Percentiles rank a stretch among this genome's conserved stretches.
phyloP scores from a whole-genome alignment of 176 grass and related monocot species.

The Dactylis glomerata region DNA sequence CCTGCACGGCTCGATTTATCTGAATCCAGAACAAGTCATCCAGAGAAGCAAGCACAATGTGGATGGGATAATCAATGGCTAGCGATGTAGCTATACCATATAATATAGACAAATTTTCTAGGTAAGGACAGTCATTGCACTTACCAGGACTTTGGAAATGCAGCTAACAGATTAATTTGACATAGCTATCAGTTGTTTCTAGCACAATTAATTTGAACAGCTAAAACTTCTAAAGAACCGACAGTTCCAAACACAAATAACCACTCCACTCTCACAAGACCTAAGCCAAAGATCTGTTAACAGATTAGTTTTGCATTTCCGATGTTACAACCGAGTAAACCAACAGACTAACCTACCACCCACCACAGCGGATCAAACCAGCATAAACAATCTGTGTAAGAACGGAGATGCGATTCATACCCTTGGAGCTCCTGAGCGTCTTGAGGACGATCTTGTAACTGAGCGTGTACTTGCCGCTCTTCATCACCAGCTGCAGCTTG shows the following conservation, averaged over 20 bases:
- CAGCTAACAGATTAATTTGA: too few relatives aligned
- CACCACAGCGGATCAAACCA: background rate
- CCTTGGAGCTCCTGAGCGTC: conserved; percentile 90
- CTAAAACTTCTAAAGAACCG: too few relatives aligned
- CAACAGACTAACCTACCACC: background rate
- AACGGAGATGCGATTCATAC: conserved; percentile 22
- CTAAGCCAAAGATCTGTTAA: too few relatives aligned
- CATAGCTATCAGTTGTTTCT: too few relatives aligned
- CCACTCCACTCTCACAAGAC: too few relatives aligned
- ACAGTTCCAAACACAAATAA: too few relatives aligned
- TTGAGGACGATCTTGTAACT: conserved; percentile 95
- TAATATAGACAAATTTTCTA: background rate
- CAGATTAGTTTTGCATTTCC: too few relatives aligned
- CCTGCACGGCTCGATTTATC: background rate
- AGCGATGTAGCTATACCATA: background rate
- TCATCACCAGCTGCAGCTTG: conserved; percentile 96
- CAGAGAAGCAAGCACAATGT: background rate
- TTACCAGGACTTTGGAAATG: too few relatives aligned
- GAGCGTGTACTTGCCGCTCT: conserved; percentile 97
- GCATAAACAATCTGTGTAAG: background rate
- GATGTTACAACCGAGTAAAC: too few relatives aligned
- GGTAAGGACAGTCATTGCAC: background rate
- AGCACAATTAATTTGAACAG: too few relatives aligned
- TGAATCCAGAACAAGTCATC: background rate
- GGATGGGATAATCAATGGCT: background rate